Evolutionary conservation across 2,329 filamentous ascomycete genomes (phyloP).

Genomic region (Paraphoma sp.): DNA sequence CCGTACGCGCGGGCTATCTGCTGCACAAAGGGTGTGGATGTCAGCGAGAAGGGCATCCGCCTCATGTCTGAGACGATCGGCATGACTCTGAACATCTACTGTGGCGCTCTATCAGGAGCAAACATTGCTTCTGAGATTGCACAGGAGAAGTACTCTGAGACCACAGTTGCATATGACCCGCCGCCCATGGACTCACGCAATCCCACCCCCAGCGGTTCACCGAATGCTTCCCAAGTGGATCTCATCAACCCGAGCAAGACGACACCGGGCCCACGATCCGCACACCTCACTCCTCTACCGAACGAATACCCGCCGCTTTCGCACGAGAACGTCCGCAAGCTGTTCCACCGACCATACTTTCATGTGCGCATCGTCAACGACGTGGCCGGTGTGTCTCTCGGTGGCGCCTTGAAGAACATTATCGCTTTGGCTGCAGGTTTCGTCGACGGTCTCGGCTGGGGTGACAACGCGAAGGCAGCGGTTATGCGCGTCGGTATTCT

Average conservation of each 20-base stretch:
- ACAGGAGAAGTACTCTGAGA: slow-evolving; percentile 95
- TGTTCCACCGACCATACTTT: slow-evolving; percentile 98
- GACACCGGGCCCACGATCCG: slow-evolving; percentile 66
- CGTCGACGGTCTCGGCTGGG: slow-evolving; percentile 94
- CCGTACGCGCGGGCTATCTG: slow-evolving; percentile 93
- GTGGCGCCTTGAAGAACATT: slow-evolving; percentile 95
- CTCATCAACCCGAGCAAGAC: slow-evolving; percentile 60
- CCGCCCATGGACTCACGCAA: slow-evolving; percentile 85
- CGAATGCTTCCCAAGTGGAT: slow-evolving; percentile 57
- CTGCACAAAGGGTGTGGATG: slow-evolving; percentile 97
- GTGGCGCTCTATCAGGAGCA: slow-evolving; percentile 90
- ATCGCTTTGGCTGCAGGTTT: slow-evolving; percentile 94
- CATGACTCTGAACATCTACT: slow-evolving; percentile 90
- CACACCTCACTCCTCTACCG: slow-evolving; percentile 77
- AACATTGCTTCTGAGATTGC: slow-evolving; percentile 97
- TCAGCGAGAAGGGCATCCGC: slow-evolving; percentile 82
- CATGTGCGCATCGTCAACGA: slow-evolving; percentile 93
- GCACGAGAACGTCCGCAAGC: slow-evolving; percentile 78
- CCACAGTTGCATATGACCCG: slow-evolving; percentile 94
- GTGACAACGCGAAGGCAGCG: slow-evolving; percentile 98
- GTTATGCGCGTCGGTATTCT: slow-evolving; percentile 95
- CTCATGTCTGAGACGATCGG: slow-evolving; percentile 97
- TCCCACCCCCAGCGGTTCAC: slow-evolving; percentile 64
- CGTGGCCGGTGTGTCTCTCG: slow-evolving; percentile 94
- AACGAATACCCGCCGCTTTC: slow-evolving; percentile 84